These are phyloP conservation scores for Umbelopsis vinacea DNA, from an alignment of 192 early-diverging fungal genomes.

Conservation along the genomic window DNA sequence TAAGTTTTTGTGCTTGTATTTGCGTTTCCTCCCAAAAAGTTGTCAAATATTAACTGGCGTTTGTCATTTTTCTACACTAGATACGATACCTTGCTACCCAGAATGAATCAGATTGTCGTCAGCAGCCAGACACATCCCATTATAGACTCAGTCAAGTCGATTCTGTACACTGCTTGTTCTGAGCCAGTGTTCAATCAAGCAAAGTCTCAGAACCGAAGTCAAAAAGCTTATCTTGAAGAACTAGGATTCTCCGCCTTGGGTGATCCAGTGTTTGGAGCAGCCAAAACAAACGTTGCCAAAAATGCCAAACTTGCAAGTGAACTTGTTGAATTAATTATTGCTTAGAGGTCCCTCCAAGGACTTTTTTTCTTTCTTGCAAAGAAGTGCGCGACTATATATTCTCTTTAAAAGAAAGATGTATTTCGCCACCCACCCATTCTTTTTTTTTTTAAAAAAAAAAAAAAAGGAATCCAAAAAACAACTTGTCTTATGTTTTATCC, in stretches of 20 bases:
- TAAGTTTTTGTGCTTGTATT: conserved; percentile 51
- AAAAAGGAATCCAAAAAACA: not conserved
- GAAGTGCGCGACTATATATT: too few relatives aligned
- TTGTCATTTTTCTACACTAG: conserved; percentile 38
- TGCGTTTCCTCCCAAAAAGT: conserved; percentile 14
- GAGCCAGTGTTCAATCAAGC: conserved; percentile 45
- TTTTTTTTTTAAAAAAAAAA: not conserved
- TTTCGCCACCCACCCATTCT: too few relatives aligned
- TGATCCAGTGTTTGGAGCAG: conserved; percentile 49
- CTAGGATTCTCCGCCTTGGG: conserved; percentile 55
- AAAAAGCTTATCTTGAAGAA: conserved; percentile 55
- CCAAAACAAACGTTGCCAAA: conserved; percentile 48
- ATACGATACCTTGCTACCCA: conserved; percentile 72
- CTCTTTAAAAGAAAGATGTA: too few relatives aligned
- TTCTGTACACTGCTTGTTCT: conserved; percentile 68
- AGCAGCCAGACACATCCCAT: conserved; percentile 67
- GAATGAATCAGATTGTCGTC: conserved; percentile 73
- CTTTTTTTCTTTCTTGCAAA: too few relatives aligned
- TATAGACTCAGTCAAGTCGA: conserved; percentile 73
- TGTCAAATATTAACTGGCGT: not conserved
- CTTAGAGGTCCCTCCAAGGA: conserved; percentile 1
- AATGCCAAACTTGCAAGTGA: conserved; percentile 55
- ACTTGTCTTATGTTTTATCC: too few relatives aligned
- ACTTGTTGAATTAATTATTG: conserved; percentile 57
- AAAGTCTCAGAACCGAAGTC: conserved; percentile 42